Evolutionary conservation across 768 basidiomycete species (phyloP), one percentile per base, ranked within the genome.

Genomic region (Collybiopsis confluens): DNA sequence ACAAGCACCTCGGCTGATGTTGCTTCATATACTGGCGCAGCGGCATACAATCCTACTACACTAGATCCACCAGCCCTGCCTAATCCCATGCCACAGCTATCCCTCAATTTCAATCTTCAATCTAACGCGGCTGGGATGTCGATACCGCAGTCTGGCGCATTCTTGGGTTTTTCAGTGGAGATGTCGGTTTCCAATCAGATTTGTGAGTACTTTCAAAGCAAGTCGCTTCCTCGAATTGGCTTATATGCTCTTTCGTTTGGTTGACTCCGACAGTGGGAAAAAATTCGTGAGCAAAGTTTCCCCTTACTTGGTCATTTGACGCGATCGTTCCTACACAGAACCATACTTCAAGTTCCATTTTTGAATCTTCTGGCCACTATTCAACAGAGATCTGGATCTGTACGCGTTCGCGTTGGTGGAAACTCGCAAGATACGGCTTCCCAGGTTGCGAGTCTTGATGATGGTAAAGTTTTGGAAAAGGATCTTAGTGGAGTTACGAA

Each of bases 91-190:
- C 71, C 74, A 5, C 59, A 72, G 18, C 75, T 72, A 1, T 65
- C 72, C 27, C 81, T 85, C 61, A 59, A 58, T 23, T 62, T 85
- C 7, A 71, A 76, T 54, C 63, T 86, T 36, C 65, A 70, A 27
- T 62, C 64, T 56, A 64, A 63, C 10, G 69, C 69, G 8, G 45
- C 59, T 1, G 70, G 68, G 11, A 58, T 70, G 1, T 73, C 74
- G 4, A 73, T 76, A 27, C 57, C 61, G 9, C 72, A 73, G 51
- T 63, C 61, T 30, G 76, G 73, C 37, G 61, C 65, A 1, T 77
- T 77, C 54, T 64, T 83, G 47, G 85, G 85, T 0, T 86, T 85
- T 57, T 78, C 76, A 1, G 71, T 87, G 27, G 85, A 87, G 65
- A 74, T 85, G 70, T 82, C 81, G 18, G 80, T 86, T 7, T 75